Evolutionary conservation across 2,329 filamentous ascomycete species (phyloP).

Genomic region (Westerdykella sp.): DNA sequence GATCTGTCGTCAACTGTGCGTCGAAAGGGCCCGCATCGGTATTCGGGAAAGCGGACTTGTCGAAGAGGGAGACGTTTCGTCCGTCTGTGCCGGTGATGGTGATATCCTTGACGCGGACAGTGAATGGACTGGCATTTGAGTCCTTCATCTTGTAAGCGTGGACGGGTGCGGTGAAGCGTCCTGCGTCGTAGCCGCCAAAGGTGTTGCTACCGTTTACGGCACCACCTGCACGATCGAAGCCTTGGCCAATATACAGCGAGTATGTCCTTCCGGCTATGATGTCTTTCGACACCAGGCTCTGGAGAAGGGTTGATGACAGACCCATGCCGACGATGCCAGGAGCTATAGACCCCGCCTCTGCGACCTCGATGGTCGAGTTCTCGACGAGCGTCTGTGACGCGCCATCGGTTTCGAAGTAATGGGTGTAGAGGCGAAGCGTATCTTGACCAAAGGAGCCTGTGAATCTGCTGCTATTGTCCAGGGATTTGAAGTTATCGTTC

Average conservation of each 20-base stretch:
- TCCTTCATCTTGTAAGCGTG: conserved; percentile 31
- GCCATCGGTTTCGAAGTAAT: conserved; percentile 37
- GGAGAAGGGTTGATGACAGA: conserved; percentile 35
- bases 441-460: conserved; percentile 30
- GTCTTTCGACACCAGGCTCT: conserved; percentile 28
- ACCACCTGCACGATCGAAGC: conserved; percentile 38
- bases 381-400: conserved; percentile 32
- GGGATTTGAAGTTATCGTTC: conserved; percentile 17
- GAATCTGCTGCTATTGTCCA: conserved; percentile 22
- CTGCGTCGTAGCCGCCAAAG: conserved; percentile 43
- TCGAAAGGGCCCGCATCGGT: conserved; percentile 28
- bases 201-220: conserved; percentile 39
- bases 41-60: conserved; percentile 21
- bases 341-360: conserved; percentile 23
- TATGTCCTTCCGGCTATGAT: conserved; percentile 38
- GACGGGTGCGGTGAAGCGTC: conserved; percentile 35
- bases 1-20: conserved; percentile 39
- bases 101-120: conserved; percentile 37
- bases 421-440: conserved; percentile 35
- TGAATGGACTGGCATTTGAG: conserved; percentile 30
- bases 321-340: conserved; percentile 39
- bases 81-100: conserved; percentile 26
- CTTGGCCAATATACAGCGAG: conserved; percentile 40
- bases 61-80: conserved; percentile 33
- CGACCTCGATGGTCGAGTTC: conserved; percentile 33